Evolutionary conservation across 2,329 filamentous ascomycete genomes (phyloP).

Genomic region (Dothideomycetes sp.): DNA sequence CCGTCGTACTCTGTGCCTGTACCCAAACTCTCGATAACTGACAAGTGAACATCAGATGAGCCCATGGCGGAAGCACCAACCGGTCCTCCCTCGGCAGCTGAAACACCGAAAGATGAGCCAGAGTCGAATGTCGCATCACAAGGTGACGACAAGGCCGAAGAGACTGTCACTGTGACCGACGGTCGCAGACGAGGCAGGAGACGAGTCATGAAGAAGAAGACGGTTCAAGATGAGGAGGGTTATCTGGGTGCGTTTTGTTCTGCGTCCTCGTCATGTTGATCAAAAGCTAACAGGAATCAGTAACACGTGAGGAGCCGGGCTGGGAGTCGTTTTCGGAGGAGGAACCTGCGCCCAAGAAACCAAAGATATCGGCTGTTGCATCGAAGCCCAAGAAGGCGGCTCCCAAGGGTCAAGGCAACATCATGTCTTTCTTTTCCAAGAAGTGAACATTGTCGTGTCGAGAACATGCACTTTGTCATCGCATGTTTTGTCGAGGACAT

Average conservation of each 20-base stretch:
- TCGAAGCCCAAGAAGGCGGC: slow-evolving; percentile 32
- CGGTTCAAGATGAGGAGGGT: slow-evolving; percentile 76
- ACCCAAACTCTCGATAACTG: slow-evolving; percentile 18
- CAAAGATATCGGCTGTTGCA: slow-evolving; percentile 36
- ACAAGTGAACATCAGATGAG: slow-evolving; percentile 35
- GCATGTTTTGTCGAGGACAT: no score
- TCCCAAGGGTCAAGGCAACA: slow-evolving; percentile 59
- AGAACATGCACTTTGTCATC: no score
- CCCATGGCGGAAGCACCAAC: slow-evolving; percentile 49
- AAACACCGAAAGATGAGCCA: slow-evolving; percentile 22
- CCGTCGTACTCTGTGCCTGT: no score
- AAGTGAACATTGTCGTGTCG: no score
- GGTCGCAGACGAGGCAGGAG: slow-evolving; percentile 68
- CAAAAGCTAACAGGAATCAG: slow-evolving; percentile 37
- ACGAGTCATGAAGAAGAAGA: slow-evolving; percentile 79
- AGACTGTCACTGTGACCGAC: slow-evolving; percentile 45
- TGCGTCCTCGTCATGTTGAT: background rate
- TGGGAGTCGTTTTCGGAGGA: slow-evolving; percentile 96
- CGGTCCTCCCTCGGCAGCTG: slow-evolving; percentile 26
- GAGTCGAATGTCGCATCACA: slow-evolving; percentile 3
- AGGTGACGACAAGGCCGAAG: slow-evolving; percentile 19
- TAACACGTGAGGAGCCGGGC: slow-evolving; percentile 71
- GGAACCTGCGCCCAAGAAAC: slow-evolving; percentile 54
- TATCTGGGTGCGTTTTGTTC: slow-evolving; percentile 60
- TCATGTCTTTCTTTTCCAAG: slow-evolving; percentile 88